Conservation (phyloP, 2,329 filamentous ascomycete species). For the Aotearoamyces nothofagi region DNA sequence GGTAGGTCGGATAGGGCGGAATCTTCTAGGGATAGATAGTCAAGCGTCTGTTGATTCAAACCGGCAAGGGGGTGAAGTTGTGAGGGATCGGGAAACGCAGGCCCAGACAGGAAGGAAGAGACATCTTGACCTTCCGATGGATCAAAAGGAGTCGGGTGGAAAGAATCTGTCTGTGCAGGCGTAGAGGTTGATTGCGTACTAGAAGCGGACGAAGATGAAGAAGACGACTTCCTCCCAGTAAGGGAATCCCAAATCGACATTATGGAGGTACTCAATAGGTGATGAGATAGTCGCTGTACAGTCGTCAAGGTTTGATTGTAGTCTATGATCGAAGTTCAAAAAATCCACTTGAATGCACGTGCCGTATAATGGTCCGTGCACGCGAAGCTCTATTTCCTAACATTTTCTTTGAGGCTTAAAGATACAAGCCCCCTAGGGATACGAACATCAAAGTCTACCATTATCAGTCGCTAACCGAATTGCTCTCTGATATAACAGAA, state of each 20-base stretch:
- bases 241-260: conserved; percentile 25
- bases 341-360: conserved; percentile 1
- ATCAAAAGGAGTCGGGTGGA: conserved; percentile 47
- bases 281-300: no score
- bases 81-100: conserved; percentile 70
- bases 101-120: conserved; percentile 68
- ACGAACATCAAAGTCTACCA: no score
- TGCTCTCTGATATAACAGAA: no score
- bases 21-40: conserved; percentile 92
- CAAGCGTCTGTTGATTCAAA: conserved; percentile 80
- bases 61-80: conserved; percentile 87
- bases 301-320: no score
- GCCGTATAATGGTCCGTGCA: conserved; percentile 3
- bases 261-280: conserved; percentile 6
- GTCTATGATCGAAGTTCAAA: no score
- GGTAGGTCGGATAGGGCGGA: conserved; percentile 75
- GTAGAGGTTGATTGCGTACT: conserved; percentile 6
- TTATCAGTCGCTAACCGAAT: no score
- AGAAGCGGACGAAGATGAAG: conserved; percentile 11
- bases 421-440: no score
- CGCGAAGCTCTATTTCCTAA: not conserved
- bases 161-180: conserved; percentile 22
- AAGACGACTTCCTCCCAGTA: conserved; percentile 21
- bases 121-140: conserved; percentile 64
- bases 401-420: no score